Conservation (phyloP, 441 rosid genomes). For the Arabidopsis hybrid region DNA sequence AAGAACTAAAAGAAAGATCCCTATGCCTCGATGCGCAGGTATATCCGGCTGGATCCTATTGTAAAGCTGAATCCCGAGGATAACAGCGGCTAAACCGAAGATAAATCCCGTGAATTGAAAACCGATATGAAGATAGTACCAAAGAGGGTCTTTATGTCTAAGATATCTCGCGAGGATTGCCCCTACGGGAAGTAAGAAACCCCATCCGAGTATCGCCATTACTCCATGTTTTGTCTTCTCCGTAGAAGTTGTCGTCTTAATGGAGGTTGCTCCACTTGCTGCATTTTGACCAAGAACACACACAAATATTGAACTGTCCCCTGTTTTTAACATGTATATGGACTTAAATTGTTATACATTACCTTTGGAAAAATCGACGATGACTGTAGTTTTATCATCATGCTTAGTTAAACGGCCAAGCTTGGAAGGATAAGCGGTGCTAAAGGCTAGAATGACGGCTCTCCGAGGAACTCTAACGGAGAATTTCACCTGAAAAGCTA, state of each 20-base stretch:
- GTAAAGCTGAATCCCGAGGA: slow-evolving; percentile 78
- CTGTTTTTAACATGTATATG: background rate
- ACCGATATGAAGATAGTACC: slow-evolving; percentile 82
- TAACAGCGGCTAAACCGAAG: slow-evolving; percentile 65
- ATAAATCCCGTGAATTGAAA: slow-evolving; percentile 79
- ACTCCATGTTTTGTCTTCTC: slow-evolving; percentile 79
- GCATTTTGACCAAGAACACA: slow-evolving; percentile 24
- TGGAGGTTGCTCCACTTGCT: slow-evolving; percentile 48
- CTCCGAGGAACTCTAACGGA: slow-evolving; percentile 57
- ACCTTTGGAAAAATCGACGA: slow-evolving; percentile 83
- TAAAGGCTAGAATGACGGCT: slow-evolving; percentile 76
- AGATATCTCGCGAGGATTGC: slow-evolving; percentile 83
- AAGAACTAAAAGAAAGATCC: slow-evolving; percentile 72
- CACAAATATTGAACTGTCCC: background rate
- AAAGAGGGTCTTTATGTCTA: slow-evolving; percentile 81
- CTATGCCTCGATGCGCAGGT: slow-evolving; percentile 83
- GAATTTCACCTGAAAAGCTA: slow-evolving; percentile 82
- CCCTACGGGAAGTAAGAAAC: slow-evolving; percentile 76
- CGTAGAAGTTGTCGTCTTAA: slow-evolving; percentile 39
- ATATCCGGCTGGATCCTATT: slow-evolving; percentile 54
- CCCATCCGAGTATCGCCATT: slow-evolving; percentile 81
- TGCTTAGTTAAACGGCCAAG: slow-evolving; percentile 64
- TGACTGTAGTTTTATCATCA: slow-evolving; percentile 71
- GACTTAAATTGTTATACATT: background rate
- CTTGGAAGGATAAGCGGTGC: slow-evolving; percentile 62